These are phyloP conservation scores for Candida silvicultrix DNA, from an alignment of 805 yeast species.

Conservation along the genomic window DNA sequence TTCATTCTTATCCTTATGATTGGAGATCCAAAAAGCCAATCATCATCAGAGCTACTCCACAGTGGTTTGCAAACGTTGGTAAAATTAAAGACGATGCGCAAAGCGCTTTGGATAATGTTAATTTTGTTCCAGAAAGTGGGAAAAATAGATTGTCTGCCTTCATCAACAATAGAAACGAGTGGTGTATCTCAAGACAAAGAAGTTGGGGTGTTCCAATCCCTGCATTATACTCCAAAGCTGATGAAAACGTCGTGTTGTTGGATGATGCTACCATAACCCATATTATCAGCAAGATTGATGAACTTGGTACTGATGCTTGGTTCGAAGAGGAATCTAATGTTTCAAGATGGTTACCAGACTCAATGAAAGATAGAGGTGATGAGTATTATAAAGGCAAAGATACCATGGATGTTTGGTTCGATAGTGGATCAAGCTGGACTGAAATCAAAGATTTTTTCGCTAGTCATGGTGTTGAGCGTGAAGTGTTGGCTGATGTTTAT, in stretches of 20 bases:
- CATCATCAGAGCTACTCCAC: constrained; percentile 92
- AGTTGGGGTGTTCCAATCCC: constrained; percentile 99
- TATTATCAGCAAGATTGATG: constrained; percentile 49
- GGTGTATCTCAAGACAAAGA: constrained; percentile 98
- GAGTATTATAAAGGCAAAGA: constrained; percentile 65
- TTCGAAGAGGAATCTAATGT: constrained; percentile 49
- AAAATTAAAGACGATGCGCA: constrained; percentile 60
- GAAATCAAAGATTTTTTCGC: constrained; percentile 36
- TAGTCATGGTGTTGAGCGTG: constrained; percentile 30
- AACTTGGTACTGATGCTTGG: constrained; percentile 76
- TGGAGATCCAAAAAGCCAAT: constrained; percentile 97
- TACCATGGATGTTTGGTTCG: constrained; percentile 99
- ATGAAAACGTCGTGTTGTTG: constrained; percentile 58
- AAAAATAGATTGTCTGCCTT: constrained; percentile 65
- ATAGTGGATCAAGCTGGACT: constrained; percentile 92
- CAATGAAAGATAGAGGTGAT: constrained; percentile 32
- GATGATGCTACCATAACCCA: constrained; percentile 49
- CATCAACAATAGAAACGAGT: constrained; percentile 73
- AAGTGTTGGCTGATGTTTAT: constrained; percentile 69
- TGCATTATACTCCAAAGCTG: constrained; percentile 51
- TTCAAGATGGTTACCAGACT: constrained; percentile 68
- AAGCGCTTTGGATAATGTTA: constrained; percentile 52
- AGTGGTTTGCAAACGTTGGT: constrained; percentile 90
- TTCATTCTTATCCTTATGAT: constrained; percentile 91
- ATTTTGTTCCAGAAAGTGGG: constrained; percentile 73